Conservation (phyloP, 495 filamentous ascomycete genomes). For the Coniosporium apollinis region DNA sequence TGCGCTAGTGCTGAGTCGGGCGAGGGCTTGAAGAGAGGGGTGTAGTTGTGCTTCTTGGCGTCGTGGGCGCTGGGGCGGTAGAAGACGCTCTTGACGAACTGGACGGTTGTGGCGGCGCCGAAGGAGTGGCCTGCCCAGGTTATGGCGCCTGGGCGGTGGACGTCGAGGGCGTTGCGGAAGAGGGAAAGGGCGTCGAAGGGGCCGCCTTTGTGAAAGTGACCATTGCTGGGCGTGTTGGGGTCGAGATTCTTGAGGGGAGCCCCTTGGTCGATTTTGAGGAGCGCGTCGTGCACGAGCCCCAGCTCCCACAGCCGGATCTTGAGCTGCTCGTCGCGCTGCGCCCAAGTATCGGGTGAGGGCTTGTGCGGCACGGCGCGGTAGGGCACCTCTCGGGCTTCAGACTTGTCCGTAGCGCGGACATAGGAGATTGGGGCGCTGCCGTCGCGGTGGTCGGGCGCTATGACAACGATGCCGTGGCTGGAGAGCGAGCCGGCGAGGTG, state of each 20-base stretch:
- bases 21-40: constrained; percentile 33
- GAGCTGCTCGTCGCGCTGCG: constrained; percentile 45
- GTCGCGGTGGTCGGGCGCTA: constrained; percentile 63
- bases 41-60: constrained; percentile 6
- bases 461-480: constrained; percentile 56
- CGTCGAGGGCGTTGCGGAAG: constrained; percentile 39
- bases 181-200: constrained; percentile 26
- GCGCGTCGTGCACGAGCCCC: constrained; percentile 40
- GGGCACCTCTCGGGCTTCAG: constrained; percentile 17
- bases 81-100: constrained; percentile 56
- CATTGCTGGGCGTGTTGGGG: constrained; percentile 2
- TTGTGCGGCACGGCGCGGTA: constrained; percentile 37
- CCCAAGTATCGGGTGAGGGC: constrained; percentile 37
- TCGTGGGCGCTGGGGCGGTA: constrained; percentile 24
- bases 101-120: constrained; percentile 50
- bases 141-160: constrained; percentile 51
- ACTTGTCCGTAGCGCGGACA: constrained; percentile 25
- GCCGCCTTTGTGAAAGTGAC: constrained; percentile 26
- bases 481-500: constrained; percentile 53
- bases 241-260: constrained; percentile 23
- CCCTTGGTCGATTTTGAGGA: constrained; percentile 43
- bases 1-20: constrained; percentile 29
- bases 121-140: constrained; percentile 62
- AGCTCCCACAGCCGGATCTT: constrained; percentile 59
- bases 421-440: constrained; percentile 50